Evolutionary conservation across 768 basidiomycete genomes (phyloP).

Genomic region (Paxillus involutus): DNA sequence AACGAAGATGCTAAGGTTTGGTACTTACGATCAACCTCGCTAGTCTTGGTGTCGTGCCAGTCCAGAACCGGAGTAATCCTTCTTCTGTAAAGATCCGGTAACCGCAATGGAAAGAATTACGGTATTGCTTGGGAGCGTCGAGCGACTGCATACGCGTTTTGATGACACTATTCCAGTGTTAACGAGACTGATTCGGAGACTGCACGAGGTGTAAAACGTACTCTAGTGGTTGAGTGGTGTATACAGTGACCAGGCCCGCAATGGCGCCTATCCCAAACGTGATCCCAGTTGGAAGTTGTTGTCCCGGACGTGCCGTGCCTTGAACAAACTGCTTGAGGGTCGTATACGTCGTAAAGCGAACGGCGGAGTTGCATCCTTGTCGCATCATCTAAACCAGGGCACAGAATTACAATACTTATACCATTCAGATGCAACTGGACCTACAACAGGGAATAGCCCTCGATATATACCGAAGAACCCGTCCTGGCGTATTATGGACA

Average conservation of each 20-base stretch:
- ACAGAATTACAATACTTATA: background rate
- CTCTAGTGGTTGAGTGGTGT: slow-evolving; percentile 86
- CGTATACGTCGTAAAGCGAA: slow-evolving; percentile 93
- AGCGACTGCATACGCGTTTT: slow-evolving; percentile 99
- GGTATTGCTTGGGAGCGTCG: slow-evolving; percentile 77
- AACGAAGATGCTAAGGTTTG: background rate
- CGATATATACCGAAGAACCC: slow-evolving; percentile 85
- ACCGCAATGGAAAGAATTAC: slow-evolving; percentile 93
- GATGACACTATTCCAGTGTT: slow-evolving; percentile 62
- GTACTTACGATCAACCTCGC: slow-evolving; percentile 75
- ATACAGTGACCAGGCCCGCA: slow-evolving; percentile 94
- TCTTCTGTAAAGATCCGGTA: slow-evolving; percentile 95
- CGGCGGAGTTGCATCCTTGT: slow-evolving; percentile 96
- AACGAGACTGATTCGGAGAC: background rate
- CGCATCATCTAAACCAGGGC: slow-evolving; percentile 75
- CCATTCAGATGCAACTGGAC: slow-evolving; percentile 27
- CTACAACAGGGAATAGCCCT: slow-evolving; percentile 90
- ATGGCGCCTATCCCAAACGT: slow-evolving; percentile 95
- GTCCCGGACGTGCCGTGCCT: slow-evolving; percentile 78
- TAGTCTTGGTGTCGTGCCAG: slow-evolving; percentile 90
- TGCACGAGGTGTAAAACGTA: slow-evolving; percentile 31
- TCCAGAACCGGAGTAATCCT: slow-evolving; percentile 92
- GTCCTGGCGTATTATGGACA: slow-evolving; percentile 78
- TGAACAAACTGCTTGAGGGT: slow-evolving; percentile 94
- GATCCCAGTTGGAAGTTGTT: slow-evolving; percentile 79